phyloP scores from a whole-genome alignment of 306 rosid genomes.

The Cucumis sativus region DNA sequence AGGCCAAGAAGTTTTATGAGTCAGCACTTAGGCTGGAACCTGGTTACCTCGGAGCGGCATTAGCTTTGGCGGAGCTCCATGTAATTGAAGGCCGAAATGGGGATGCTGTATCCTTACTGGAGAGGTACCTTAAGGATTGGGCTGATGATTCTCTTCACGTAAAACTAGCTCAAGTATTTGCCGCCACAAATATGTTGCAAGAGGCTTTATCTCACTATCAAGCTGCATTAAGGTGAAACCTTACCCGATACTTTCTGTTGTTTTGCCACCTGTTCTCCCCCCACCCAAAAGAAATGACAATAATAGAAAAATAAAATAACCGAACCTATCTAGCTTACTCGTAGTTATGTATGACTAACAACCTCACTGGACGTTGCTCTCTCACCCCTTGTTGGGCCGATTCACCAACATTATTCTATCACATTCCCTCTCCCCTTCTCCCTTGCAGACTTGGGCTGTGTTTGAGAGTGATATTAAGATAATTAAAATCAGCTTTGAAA shows the following conservation, averaged over 20 bases:
- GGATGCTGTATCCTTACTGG: slow-evolving; percentile 86
- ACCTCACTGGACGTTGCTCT: neutral
- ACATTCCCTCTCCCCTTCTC: neutral
- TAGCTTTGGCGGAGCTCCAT: slow-evolving; percentile 98
- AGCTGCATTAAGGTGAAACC: slow-evolving; percentile 74
- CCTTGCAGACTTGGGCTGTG: neutral
- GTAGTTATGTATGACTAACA: neutral
- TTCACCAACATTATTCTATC: neutral
- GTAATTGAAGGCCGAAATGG: slow-evolving; percentile 90
- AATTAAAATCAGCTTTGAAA: too few species aligned
- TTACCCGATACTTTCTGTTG: neutral
- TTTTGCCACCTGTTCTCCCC: neutral
- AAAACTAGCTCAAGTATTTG: slow-evolving; percentile 93
- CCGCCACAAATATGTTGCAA: slow-evolving; percentile 85
- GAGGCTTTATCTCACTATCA: slow-evolving; percentile 95
- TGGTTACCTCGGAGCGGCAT: slow-evolving; percentile 96
- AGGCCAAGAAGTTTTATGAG: slow-evolving; percentile 97
- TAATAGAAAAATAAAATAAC: neutral
- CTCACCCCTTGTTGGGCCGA: neutral
- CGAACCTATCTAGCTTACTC: neutral
- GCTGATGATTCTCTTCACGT: slow-evolving; percentile 99
- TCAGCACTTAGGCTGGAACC: slow-evolving; percentile 99
- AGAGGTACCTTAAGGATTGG: slow-evolving; percentile 95
- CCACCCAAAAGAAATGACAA: too few species aligned
- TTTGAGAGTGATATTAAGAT: too few species aligned